Conservation (phyloP, 2,329 filamentous ascomycete genomes). For the Diplodia mutila region DNA sequence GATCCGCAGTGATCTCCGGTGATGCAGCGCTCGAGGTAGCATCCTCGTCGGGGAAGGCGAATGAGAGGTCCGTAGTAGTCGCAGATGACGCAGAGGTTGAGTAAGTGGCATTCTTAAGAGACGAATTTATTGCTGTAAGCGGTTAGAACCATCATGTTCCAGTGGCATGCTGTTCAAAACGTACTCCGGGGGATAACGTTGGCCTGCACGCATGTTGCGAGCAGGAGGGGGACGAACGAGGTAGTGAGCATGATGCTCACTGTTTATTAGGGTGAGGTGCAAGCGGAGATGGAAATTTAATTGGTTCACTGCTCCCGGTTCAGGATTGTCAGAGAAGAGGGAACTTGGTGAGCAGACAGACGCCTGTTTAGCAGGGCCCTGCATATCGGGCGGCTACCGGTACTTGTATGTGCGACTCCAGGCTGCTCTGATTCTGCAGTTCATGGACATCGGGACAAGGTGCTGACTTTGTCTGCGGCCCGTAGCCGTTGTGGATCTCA, state of each 20-base stretch:
- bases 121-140: background rate
- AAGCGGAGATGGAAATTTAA: too few species aligned
- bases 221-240: background rate
- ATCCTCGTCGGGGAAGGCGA: background rate
- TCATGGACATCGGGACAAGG: background rate
- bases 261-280: background rate
- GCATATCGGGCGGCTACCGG: background rate
- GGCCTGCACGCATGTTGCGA: background rate
- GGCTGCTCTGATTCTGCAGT: background rate
- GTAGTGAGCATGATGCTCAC: background rate
- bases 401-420: conserved; percentile 10
- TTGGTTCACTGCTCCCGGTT: background rate
- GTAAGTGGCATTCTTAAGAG: background rate
- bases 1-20: background rate
- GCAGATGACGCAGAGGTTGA: background rate
- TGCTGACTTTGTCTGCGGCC: background rate
- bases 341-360: background rate
- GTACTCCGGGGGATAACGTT: background rate
- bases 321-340: background rate
- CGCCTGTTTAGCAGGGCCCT: background rate
- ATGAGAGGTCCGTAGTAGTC: background rate
- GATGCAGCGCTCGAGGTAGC: background rate
- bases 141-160: background rate
- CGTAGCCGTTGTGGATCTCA: conserved; percentile 14
- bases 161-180: background rate